Percentiles rank a stretch among this genome's conserved stretches.
These are phyloP conservation scores for Tuber borchii DNA, from an alignment of 495 filamentous ascomycete species.

Conservation along the genomic window DNA sequence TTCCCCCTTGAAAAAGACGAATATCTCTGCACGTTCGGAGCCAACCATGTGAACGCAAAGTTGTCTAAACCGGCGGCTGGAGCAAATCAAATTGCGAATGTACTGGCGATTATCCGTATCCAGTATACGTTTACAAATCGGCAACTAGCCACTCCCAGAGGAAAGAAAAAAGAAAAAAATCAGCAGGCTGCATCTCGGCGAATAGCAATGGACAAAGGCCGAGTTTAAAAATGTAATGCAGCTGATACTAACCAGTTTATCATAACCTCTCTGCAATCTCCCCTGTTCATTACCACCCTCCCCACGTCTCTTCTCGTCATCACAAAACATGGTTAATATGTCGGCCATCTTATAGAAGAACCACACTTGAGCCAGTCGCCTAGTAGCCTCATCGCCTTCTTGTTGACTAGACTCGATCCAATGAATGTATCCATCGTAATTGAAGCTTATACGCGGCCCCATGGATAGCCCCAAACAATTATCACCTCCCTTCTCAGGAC, in stretches of 20 bases:
- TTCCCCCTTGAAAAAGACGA: constrained; percentile 36
- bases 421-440: constrained; percentile 32
- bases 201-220: neutral
- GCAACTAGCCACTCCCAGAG: constrained; percentile 16
- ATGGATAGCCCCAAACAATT: constrained; percentile 27
- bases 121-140: constrained; percentile 36
- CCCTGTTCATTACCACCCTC: constrained; percentile 33
- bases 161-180: neutral
- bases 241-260: constrained; percentile 26
- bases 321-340: constrained; percentile 33
- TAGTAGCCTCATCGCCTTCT: constrained; percentile 33
- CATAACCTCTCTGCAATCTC: constrained; percentile 33
- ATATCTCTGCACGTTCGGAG: constrained; percentile 23
- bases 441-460: constrained; percentile 12
- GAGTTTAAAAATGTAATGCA: neutral
- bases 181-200: neutral
- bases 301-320: constrained; percentile 33
- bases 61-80: constrained; percentile 32
- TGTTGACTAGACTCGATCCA: constrained; percentile 26
- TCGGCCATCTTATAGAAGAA: constrained; percentile 38
- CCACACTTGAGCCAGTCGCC: constrained; percentile 35
- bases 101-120: constrained; percentile 37
- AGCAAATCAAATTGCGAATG: constrained; percentile 34
- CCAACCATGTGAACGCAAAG: constrained; percentile 35
- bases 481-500: constrained; percentile 27